phyloP scores from a whole-genome alignment of 176 grass and related monocot species.

The Cocos nucifera region DNA sequence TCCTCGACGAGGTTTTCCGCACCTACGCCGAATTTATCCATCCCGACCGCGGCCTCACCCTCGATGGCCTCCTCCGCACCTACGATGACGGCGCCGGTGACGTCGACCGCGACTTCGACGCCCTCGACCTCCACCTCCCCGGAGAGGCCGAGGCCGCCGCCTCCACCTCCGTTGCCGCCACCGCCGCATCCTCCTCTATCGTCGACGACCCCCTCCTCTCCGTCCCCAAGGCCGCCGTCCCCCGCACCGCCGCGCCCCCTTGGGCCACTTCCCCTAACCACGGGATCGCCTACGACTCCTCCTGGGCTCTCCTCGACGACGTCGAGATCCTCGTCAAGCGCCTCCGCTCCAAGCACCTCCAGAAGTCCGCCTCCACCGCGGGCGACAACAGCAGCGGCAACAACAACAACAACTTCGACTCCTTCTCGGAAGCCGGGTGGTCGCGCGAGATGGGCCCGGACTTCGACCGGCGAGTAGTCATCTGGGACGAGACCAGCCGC shows the following conservation, averaged over 20 bases:
- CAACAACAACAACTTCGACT: constrained; percentile 61
- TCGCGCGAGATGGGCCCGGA: constrained; percentile 65
- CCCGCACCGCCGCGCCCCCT: too few species aligned
- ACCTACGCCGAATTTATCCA: constrained; percentile 79
- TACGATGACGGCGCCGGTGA: constrained; percentile 93
- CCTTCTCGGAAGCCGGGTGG: constrained; percentile 95
- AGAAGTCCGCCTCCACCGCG: constrained; percentile 20
- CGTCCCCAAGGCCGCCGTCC: too few species aligned
- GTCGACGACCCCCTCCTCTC: too few species aligned
- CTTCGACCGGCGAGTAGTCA: constrained; percentile 19
- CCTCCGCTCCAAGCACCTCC: constrained; percentile 87
- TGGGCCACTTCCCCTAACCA: constrained; percentile 35
- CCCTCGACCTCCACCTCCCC: constrained; percentile 33
- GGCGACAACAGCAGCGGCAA: background rate
- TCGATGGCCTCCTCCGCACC: constrained; percentile 70
- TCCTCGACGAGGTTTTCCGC: constrained; percentile 97
- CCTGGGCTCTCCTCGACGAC: constrained; percentile 86
- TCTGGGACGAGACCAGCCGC: constrained; percentile 82
- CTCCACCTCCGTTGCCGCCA: background rate
- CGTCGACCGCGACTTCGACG: constrained; percentile 93
- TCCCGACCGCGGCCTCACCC: constrained; percentile 44
- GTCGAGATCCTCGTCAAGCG: constrained; percentile 92
- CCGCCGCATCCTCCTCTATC: too few species aligned
- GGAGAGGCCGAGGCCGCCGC: background rate
- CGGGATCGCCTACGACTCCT: constrained; percentile 78